phyloP scores from a whole-genome alignment of 768 basidiomycete species.

The Mycena latifolia region DNA sequence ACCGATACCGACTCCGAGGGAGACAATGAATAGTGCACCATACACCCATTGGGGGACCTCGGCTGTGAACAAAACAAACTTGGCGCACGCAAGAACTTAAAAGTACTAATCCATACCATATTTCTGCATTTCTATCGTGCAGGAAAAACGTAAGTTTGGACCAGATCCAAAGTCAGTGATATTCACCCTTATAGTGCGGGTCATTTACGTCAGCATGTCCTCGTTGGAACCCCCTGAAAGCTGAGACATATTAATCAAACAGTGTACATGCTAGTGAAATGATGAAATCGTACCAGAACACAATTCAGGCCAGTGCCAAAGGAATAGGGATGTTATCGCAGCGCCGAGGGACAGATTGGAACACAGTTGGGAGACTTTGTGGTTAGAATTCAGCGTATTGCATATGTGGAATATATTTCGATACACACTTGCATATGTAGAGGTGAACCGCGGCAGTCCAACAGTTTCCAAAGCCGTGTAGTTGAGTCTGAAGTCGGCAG shows the following conservation, averaged over 20 bases:
- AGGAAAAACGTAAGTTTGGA: too few species aligned
- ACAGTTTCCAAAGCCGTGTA: conserved; percentile 38
- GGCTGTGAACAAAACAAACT: conserved; percentile 22
- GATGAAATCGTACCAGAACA: conserved; percentile 47
- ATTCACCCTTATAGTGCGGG: conserved; percentile 59
- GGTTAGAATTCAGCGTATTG: not conserved
- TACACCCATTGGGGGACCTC: conserved; percentile 71
- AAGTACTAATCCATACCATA: conserved; percentile 47
- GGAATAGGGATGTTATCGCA: conserved; percentile 59
- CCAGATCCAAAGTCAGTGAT: not conserved
- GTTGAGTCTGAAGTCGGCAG: conserved; percentile 52
- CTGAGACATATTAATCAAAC: conserved; percentile 34
- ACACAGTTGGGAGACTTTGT: conserved; percentile 52
- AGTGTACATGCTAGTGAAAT: not conserved
- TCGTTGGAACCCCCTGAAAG: conserved; percentile 54
- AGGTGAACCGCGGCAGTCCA: conserved; percentile 53
- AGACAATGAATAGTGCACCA: conserved; percentile 55
- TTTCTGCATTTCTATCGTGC: conserved; percentile 59
- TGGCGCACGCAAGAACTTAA: not conserved
- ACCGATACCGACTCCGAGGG: conserved; percentile 63
- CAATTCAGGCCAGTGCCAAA: conserved; percentile 68
- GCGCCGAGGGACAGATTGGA: conserved; percentile 64
- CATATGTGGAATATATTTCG: not conserved
- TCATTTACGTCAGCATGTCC: conserved; percentile 59
- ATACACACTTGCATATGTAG: conserved; percentile 58